These are phyloP conservation scores for Mycena vitilis DNA, from an alignment of 768 basidiomycete genomes.

Conservation along the genomic window DNA sequence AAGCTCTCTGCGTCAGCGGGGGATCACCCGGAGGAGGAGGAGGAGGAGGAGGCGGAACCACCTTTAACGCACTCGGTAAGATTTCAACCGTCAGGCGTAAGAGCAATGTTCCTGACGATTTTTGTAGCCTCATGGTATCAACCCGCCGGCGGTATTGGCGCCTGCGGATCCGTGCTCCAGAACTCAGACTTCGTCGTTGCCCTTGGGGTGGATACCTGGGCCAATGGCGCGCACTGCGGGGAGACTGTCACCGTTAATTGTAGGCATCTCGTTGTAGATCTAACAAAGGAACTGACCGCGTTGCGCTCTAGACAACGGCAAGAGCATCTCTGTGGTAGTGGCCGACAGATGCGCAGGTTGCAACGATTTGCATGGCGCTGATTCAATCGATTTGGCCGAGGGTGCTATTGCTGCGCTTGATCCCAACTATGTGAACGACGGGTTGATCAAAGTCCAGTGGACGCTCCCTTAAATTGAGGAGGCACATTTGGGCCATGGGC, in stretches of 20 bases:
- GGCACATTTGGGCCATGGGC: no score
- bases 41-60: conserved; percentile 2
- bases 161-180: no score
- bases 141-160: no score
- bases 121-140: no score
- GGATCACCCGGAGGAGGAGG: not conserved
- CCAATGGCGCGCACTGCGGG: not conserved
- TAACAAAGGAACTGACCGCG: no score
- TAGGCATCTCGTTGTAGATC: no score
- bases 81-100: not conserved
- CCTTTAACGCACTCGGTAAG: conserved; percentile 4
- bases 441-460: conserved; percentile 9
- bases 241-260: no score
- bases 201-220: no score
- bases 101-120: no score
- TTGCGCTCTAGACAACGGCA: not conserved
- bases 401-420: conserved; percentile 13
- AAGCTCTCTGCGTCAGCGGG: conserved; percentile 14
- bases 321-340: not conserved
- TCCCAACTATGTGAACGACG: conserved; percentile 5
- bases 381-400: conserved; percentile 7
- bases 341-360: conserved; percentile 3
- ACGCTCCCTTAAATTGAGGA: not conserved
- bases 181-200: no score
- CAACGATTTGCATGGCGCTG: not conserved